A percentile compares a stretch with the other conserved stretches of the same genome.
Conservation (phyloP, 257 asterid genomes). For the Lantana camara region DNA sequence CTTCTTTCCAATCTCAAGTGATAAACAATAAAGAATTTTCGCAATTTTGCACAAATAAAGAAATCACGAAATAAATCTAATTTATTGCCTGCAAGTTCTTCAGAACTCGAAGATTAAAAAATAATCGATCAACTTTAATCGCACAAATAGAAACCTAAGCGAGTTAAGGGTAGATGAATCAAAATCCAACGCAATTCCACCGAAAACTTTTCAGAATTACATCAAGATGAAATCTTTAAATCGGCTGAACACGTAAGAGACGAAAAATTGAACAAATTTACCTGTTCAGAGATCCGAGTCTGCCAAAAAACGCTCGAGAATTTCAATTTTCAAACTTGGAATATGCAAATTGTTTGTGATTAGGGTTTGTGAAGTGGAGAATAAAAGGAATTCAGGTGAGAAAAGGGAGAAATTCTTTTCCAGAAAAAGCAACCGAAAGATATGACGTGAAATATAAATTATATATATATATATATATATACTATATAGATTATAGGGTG, state of each 20-base stretch:
- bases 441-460: background rate
- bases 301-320: slow-evolving; percentile 12
- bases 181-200: background rate
- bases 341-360: background rate
- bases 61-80: background rate
- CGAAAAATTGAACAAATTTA: background rate
- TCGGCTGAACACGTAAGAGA: background rate
- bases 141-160: background rate
- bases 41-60: background rate
- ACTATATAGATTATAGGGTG: background rate
- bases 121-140: background rate
- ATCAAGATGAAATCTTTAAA: slow-evolving; percentile 5
- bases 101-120: background rate
- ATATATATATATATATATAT: background rate
- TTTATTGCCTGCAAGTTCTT: background rate
- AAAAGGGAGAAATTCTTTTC: background rate
- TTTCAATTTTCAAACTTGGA: background rate
- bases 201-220: background rate
- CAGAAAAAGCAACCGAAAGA: background rate
- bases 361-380: slow-evolving; percentile 20
- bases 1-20: background rate
- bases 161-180: background rate
- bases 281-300: slow-evolving; percentile 22
- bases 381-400: background rate
- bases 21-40: background rate